Evolutionary conservation across 2,329 filamentous ascomycete species (phyloP).

Genomic region (Didymella exigua): DNA sequence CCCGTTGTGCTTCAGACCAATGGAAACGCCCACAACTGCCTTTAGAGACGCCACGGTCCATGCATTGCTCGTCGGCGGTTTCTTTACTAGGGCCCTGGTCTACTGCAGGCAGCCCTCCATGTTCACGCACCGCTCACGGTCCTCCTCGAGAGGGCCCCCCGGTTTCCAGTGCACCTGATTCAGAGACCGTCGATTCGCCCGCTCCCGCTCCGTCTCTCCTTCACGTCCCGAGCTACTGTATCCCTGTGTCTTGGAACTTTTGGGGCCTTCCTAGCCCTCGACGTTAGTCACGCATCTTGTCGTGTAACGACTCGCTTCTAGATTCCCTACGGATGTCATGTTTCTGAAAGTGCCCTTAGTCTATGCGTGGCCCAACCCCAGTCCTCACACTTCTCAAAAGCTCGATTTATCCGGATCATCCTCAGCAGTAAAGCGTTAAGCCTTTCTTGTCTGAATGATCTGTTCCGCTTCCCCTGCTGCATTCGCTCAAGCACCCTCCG

Average conservation of each 20-base stretch:
- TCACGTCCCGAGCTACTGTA: slow-evolving; percentile 51
- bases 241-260: slow-evolving; percentile 44
- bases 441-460: slow-evolving; percentile 48
- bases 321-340: slow-evolving; percentile 48
- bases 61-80: slow-evolving; percentile 49
- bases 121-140: slow-evolving; percentile 45
- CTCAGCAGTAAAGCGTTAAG: slow-evolving; percentile 47
- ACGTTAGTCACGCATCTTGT: slow-evolving; percentile 48
- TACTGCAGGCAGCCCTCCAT: slow-evolving; percentile 45
- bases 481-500: slow-evolving; percentile 19
- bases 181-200: slow-evolving; percentile 46
- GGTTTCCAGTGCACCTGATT: slow-evolving; percentile 45
- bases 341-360: slow-evolving; percentile 44
- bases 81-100: slow-evolving; percentile 46
- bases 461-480: slow-evolving; percentile 40
- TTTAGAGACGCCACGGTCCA: slow-evolving; percentile 47
- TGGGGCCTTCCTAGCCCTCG: slow-evolving; percentile 43
- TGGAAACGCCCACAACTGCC: slow-evolving; percentile 42
- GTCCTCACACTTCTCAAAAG: slow-evolving; percentile 44
- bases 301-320: slow-evolving; percentile 49
- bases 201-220: slow-evolving; percentile 39
- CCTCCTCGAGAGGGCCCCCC: slow-evolving; percentile 43
- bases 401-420: slow-evolving; percentile 51
- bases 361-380: slow-evolving; percentile 46
- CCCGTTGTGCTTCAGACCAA: slow-evolving; percentile 48